Evolutionary conservation across 2,329 filamentous ascomycete genomes (phyloP).

Genomic region (Aureobasidium sp.): DNA sequence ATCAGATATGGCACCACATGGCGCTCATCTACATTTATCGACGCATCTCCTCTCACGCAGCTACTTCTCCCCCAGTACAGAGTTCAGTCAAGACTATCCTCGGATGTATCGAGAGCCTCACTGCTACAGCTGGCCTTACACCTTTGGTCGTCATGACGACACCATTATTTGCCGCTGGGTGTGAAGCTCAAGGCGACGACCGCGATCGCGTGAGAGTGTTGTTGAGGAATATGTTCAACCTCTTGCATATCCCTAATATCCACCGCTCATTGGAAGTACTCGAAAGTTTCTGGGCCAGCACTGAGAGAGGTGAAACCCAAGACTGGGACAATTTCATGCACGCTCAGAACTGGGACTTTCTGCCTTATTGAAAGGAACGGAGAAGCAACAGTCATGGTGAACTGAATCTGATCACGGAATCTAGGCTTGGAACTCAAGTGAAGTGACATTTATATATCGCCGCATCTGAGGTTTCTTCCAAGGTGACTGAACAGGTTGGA

Average conservation of each 20-base stretch:
- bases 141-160: constrained; percentile 12
- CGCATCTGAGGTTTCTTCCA: background rate
- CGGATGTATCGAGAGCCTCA: background rate
- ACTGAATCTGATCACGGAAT: too few species aligned
- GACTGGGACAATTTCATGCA: constrained; percentile 13
- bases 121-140: constrained; percentile 7
- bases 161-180: constrained; percentile 8
- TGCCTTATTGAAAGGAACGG: constrained; percentile 8
- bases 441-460: too few species aligned
- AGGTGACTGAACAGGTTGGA: background rate
- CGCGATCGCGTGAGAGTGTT: background rate
- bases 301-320: background rate
- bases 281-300: constrained; percentile 10
- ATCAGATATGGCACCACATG: constrained; percentile 12
- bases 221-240: constrained; percentile 1
- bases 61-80: background rate
- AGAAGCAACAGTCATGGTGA: too few species aligned
- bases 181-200: constrained; percentile 5
- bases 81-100: constrained; percentile 1
- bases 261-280: constrained; percentile 6
- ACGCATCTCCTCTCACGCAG: background rate
- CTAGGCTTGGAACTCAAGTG: too few species aligned
- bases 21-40: constrained; percentile 11
- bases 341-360: constrained; percentile 12
- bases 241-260: constrained; percentile 10